Evolutionary conservation across 257 asterid species (phyloP), one percentile per base, ranked within the genome.

Genomic region (Nicotiana knightiana): DNA sequence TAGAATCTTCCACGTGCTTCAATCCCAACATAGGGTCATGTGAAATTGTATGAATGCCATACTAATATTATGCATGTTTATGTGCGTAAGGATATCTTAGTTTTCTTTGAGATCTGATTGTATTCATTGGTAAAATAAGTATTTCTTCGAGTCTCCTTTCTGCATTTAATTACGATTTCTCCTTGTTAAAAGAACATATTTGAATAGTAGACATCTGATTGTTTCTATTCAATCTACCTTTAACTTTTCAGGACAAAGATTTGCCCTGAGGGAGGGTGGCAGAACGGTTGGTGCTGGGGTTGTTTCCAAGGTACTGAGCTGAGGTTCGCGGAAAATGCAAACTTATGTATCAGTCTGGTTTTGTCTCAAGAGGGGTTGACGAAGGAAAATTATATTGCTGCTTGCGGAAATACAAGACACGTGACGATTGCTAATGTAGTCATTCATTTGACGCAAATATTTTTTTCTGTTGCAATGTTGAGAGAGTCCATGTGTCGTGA

Each of bases 271-370:
- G 85, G 99, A 96, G 84, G 99, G 99, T 81, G 99, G 99, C 26
- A 88, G 98, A 81, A 96, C 99, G 18, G 97, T 96, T 67, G 99
- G 99, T 80, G 99, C 99, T 55, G 99, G 99, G 48, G 99, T 96
- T 48, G 97, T 96, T 84, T 91, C 99, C 2, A 93, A 94, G 84
- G 97, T 94, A 37, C 80, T 94, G 15, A 90, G 93, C 85, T 96
- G 88, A 92, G 86, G 53, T 24, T 33, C n/a, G 65, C 71, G 51
- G 64, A 65, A 24, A n/a, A 76, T 35, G 18, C 18, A 37, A 68
- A 8, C 61, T 65, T 11, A 13, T 1, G 76, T 48, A 51, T 54
- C 62, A 12, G 77, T 21, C 24, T 67, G 24, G 58, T 77, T 82
- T 64, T 32, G 67, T 66, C 83, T 57, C 24, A 26, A 65, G 83